Conservation (phyloP, 768 basidiomycete species). For the Suillus variegatus region DNA sequence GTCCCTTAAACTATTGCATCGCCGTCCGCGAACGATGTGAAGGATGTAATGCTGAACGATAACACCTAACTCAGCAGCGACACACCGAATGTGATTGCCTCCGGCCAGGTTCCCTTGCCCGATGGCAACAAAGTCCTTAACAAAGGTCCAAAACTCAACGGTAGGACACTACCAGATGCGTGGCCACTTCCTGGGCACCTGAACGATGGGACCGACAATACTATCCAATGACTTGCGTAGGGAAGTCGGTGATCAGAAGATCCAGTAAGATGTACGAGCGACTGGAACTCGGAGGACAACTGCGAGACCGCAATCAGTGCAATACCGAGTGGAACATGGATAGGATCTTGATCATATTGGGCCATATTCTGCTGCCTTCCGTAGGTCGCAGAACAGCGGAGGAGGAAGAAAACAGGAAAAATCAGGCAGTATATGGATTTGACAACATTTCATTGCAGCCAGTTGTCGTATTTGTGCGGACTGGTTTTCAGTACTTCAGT, state of each 20-base stretch:
- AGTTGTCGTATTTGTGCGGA: not conserved
- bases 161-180: slow-evolving; percentile 33
- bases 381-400: slow-evolving; percentile 24
- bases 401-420: slow-evolving; percentile 30
- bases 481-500: not conserved
- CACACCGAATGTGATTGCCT: not conserved
- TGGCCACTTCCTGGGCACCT: slow-evolving; percentile 16
- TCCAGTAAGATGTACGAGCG: not conserved
- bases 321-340: slow-evolving; percentile 22
- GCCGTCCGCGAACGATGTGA: not conserved
- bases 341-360: slow-evolving; percentile 6
- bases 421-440: slow-evolving; percentile 23
- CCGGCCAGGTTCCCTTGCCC: not conserved
- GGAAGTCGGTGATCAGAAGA: slow-evolving; percentile 4
- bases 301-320: slow-evolving; percentile 4
- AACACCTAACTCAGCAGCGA: not conserved
- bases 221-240: slow-evolving; percentile 27
- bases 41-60: not conserved
- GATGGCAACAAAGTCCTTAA: too few relatives aligned
- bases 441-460: slow-evolving; percentile 23
- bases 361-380: slow-evolving; percentile 27
- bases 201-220: slow-evolving; percentile 26
- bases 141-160: slow-evolving; percentile 19
- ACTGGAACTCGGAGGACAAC: not conserved
- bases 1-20: not conserved